phyloP scores from a whole-genome alignment of 2,329 filamentous ascomycete species.

The Gaeumannomyces sp. region DNA sequence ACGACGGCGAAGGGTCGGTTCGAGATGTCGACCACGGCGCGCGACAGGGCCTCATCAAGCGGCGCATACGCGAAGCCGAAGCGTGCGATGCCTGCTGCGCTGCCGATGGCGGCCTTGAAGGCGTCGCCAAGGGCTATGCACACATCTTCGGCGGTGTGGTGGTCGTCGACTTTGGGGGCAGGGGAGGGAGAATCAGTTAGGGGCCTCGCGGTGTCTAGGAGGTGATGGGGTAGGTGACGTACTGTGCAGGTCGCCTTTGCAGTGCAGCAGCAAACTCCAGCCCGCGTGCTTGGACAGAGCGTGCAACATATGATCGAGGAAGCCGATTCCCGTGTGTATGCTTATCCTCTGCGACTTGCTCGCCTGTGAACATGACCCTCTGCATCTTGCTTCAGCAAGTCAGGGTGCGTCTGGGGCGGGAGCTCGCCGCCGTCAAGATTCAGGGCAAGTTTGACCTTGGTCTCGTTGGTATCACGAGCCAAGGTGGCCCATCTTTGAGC shows the following conservation, averaged over 20 bases:
- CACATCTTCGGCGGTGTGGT: slow-evolving; percentile 95
- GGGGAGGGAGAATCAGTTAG: background rate
- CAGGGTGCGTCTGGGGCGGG: slow-evolving; percentile 56
- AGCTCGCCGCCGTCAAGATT: slow-evolving; percentile 88
- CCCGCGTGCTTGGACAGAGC: slow-evolving; percentile 92
- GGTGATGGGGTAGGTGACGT: slow-evolving; percentile 29
- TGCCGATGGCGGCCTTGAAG: slow-evolving; percentile 74
- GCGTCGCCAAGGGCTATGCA: slow-evolving; percentile 85
- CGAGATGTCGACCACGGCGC: slow-evolving; percentile 89
- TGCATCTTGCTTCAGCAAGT: slow-evolving; percentile 40
- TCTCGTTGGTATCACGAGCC: slow-evolving; percentile 93
- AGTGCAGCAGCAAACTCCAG: slow-evolving; percentile 80
- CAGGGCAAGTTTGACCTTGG: slow-evolving; percentile 87
- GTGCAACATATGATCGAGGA: slow-evolving; percentile 98
- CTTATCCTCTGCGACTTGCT: slow-evolving; percentile 81
- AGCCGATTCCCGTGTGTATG: slow-evolving; percentile 90
- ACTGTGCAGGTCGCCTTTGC: slow-evolving; percentile 89
- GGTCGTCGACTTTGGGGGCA: slow-evolving; percentile 72
- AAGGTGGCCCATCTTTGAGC: slow-evolving; percentile 60
- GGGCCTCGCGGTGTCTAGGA: too few species aligned
- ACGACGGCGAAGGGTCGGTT: slow-evolving; percentile 84
- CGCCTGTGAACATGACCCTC: slow-evolving; percentile 72
- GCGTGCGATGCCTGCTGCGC: slow-evolving; percentile 73
- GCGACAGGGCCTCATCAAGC: slow-evolving; percentile 89
- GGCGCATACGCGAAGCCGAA: slow-evolving; percentile 92